These are phyloP conservation scores for Cyberlindnera maclurae DNA, from an alignment of 805 yeast species.

Conservation along the genomic window DNA sequence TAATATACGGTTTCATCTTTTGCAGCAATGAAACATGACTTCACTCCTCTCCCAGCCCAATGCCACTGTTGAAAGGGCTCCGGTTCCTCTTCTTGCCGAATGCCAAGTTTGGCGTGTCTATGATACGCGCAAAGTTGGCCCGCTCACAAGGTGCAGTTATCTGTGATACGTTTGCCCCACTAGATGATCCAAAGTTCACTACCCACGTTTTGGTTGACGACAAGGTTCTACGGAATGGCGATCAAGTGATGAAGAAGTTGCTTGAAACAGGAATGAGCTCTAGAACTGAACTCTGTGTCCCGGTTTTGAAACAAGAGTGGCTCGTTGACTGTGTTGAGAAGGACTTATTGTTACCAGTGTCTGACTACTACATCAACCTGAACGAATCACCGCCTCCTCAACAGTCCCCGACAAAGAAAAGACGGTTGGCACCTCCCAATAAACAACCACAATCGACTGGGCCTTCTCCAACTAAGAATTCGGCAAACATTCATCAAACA, in stretches of 20 bases:
- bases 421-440: neutral
- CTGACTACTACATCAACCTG: constrained; percentile 9
- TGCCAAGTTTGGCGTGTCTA: constrained; percentile 13
- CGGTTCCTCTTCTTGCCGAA: constrained; percentile 19
- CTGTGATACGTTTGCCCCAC: constrained; percentile 2
- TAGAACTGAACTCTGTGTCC: too few relatives aligned
- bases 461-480: neutral
- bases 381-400: neutral
- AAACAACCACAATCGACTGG: too few relatives aligned
- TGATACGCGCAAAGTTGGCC: constrained; percentile 14
- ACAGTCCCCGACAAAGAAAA: constrained; percentile 1
- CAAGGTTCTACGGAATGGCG: neutral
- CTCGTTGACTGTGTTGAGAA: constrained; percentile 15
- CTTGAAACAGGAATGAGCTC: too few relatives aligned
- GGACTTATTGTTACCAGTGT: constrained; percentile 1
- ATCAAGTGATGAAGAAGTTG: too few relatives aligned
- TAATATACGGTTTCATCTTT: too few relatives aligned
- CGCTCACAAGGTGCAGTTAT: constrained; percentile 15
- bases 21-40: too few relatives aligned
- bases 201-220: constrained; percentile 19
- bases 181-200: constrained; percentile 2
- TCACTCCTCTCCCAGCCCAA: neutral
- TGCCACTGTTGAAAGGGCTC: constrained; percentile 1
- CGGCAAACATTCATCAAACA: neutral
- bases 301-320: constrained; percentile 18